phyloP scores from a whole-genome alignment of 768 basidiomycete species.

The Russula abietina region DNA sequence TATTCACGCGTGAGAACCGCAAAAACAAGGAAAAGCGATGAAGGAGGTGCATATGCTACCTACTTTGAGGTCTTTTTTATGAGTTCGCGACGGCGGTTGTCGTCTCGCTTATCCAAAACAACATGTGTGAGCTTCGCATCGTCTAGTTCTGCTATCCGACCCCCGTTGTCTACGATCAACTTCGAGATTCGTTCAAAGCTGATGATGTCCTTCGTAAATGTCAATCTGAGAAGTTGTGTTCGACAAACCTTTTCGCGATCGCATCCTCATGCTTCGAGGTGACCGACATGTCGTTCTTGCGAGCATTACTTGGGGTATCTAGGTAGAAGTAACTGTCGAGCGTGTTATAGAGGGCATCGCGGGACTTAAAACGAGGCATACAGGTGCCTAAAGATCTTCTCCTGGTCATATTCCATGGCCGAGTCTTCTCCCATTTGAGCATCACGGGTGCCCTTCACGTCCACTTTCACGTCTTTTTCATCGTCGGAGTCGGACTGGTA shows the following conservation, averaged over 20 bases:
- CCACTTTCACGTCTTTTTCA: slow-evolving; percentile 4
- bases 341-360: slow-evolving; percentile 8
- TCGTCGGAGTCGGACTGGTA: slow-evolving; percentile 6
- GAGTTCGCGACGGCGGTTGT: slow-evolving; percentile 62
- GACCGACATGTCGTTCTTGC: slow-evolving; percentile 52
- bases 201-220: neutral
- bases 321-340: slow-evolving; percentile 74
- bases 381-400: slow-evolving; percentile 78
- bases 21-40: neutral
- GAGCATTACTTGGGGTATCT: slow-evolving; percentile 73
- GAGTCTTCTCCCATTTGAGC: slow-evolving; percentile 62
- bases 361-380: slow-evolving; percentile 32
- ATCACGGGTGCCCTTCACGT: neutral
- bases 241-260: slow-evolving; percentile 48
- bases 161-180: slow-evolving; percentile 63
- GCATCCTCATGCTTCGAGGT: slow-evolving; percentile 48
- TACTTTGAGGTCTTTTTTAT: slow-evolving; percentile 69
- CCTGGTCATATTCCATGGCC: slow-evolving; percentile 74
- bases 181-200: slow-evolving; percentile 53
- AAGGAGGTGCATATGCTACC: slow-evolving; percentile 26
- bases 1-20: neutral
- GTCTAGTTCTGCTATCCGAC: slow-evolving; percentile 57
- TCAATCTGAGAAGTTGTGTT: neutral
- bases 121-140: slow-evolving; percentile 84
- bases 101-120: slow-evolving; percentile 77